phyloP scores from a whole-genome alignment of 139 green algal genomes.

The Tetradesmus lagerheimii region DNA sequence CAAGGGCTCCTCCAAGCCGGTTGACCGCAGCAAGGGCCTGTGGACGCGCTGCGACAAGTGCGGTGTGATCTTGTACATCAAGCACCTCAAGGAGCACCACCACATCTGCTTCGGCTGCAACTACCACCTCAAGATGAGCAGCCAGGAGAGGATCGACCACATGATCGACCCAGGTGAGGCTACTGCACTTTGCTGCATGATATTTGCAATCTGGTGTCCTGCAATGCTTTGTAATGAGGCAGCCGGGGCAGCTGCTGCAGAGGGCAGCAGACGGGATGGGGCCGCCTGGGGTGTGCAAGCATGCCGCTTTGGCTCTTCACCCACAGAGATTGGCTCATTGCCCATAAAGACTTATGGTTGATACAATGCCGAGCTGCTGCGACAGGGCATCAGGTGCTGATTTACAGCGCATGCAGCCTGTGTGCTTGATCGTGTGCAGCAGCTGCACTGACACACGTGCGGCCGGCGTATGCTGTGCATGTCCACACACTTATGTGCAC shows the following conservation, averaged over 20 bases:
- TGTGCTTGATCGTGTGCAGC: not conserved
- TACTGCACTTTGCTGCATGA: not conserved
- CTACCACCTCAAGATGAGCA: conserved; percentile 85
- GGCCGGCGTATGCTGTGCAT: not conserved
- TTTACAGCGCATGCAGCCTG: not conserved
- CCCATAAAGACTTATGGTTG: too few relatives aligned
- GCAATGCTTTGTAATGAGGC: too few relatives aligned
- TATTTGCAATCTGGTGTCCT: too few relatives aligned
- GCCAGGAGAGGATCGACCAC: conserved; percentile 76
- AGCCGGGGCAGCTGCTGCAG: too few relatives aligned
- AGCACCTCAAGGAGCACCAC: conserved; percentile 85
- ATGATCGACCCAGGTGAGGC: conserved; percentile 72
- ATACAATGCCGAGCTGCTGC: too few relatives aligned
- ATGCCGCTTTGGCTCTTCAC: too few relatives aligned
- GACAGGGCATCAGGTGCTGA: too few relatives aligned
- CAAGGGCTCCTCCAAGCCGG: conserved; percentile 41
- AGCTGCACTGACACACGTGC: not conserved
- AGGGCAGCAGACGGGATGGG: too few relatives aligned
- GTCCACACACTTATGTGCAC: not conserved
- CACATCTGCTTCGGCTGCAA: conserved; percentile 86
- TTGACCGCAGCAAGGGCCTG: conserved; percentile 78
- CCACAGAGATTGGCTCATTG: too few relatives aligned
- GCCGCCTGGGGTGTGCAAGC: too few relatives aligned
- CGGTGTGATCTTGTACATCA: conserved; percentile 88
- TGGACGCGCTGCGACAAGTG: conserved; percentile 88